Percentiles rank a stretch among this genome's conserved stretches.
Conservation (phyloP, 2,329 filamentous ascomycete species). For the Botrytis elliptica region DNA sequence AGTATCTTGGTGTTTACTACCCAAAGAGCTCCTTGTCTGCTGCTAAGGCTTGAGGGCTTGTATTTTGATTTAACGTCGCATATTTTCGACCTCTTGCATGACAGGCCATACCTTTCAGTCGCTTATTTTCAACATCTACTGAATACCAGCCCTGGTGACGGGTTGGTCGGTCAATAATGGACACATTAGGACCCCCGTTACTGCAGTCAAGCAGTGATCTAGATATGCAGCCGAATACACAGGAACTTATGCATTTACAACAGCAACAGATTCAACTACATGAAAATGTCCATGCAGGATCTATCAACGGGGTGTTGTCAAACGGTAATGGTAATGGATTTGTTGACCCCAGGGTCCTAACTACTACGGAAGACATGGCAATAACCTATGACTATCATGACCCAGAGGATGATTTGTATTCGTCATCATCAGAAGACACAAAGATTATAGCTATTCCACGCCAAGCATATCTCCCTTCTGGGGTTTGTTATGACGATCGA, state of each 20-base stretch:
- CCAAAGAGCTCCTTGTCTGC: background rate
- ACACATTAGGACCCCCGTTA: background rate
- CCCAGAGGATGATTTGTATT: constrained; percentile 23
- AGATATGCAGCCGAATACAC: constrained; percentile 23
- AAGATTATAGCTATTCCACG: constrained; percentile 18
- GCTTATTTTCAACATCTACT: background rate
- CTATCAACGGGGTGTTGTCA: constrained; percentile 19
- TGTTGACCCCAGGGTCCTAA: constrained; percentile 32
- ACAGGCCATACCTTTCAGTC: background rate
- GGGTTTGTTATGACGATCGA: constrained; percentile 84
- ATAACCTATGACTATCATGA: constrained; percentile 22
- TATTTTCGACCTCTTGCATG: background rate
- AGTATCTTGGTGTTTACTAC: too few relatives aligned
- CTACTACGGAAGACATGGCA: constrained; percentile 23
- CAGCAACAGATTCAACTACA: constrained; percentile 23
- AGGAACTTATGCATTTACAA: background rate
- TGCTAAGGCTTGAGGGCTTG: background rate
- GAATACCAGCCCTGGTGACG: background rate
- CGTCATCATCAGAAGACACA: constrained; percentile 23
- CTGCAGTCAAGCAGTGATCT: constrained; percentile 27
- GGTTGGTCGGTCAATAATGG: background rate
- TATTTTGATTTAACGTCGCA: background rate
- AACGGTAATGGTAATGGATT: constrained; percentile 31
- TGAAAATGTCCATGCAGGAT: constrained; percentile 14
- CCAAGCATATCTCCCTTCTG: constrained; percentile 56